Base-by-base conservation (phyloP, 2,329 filamentous ascomycete species). In the Emergomyces orientalis region DNA sequence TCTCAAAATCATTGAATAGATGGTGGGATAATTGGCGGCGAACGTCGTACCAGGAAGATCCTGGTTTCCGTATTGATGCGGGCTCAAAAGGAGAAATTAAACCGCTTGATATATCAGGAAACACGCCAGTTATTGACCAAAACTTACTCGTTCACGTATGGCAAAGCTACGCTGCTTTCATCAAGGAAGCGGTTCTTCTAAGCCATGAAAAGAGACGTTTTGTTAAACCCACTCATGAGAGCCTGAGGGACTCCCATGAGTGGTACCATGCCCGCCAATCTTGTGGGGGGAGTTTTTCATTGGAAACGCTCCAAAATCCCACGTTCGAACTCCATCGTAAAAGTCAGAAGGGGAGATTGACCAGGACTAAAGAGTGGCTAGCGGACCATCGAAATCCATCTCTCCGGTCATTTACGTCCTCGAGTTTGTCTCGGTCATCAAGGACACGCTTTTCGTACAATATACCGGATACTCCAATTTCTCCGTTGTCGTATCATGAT, bases 291-390 rank as follows among this genome's bases (percentile, higher is more conserved):
- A 19, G 34, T 22, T 22, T 47, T 22, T 45, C 57, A 34, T 47
- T 47, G 41, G 39, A 34, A 34, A 22, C 11, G 14, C 17, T 59
- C 19, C 39, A 30, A 34, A 59, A 34, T 13, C 27, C 57, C 1
- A 14, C 22, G 17, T 32, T 47, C 25, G 27, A 59, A 32, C 17
- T 25, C 2, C 22, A n/a, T 30, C 7, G 8, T 13, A 47, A 39
- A 6, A 6, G 13, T 25, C 56, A 47, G 17, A 47, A 47, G 6
- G 57, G 57, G 8, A 32, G 57, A 59, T 47, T 47, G 4, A 6
- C 25, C 14, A 47, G 41, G 57, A 59, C 41, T 27, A 47, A 59
- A 17, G 57, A 59, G 11, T 45, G 41, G 57, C 57, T 59, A 34
- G 30, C 25, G 17, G 47, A 59, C 14, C 25, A 59, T 45, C 41